Percentiles rank a stretch among this genome's conserved stretches.
phyloP scores from a whole-genome alignment of 352 stramenopile genomes.

The Pythium periplocum region DNA sequence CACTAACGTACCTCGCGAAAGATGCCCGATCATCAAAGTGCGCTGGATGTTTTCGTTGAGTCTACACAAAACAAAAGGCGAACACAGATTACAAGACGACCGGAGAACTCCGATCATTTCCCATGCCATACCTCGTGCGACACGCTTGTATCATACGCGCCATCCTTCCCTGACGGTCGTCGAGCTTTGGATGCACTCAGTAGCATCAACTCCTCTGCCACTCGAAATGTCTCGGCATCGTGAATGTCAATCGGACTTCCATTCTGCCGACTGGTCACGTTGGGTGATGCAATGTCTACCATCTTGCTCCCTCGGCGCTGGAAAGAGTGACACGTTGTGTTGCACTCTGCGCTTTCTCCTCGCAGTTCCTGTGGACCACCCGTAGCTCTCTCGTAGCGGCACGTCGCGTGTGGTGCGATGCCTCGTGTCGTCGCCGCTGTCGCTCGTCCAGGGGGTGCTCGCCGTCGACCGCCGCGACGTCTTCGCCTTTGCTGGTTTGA shows the following conservation, averaged over 20 bases:
- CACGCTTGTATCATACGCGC: not conserved
- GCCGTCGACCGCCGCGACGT: slow-evolving; percentile 31
- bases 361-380: no score
- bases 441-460: no score
- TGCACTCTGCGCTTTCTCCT: no score
- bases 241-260: slow-evolving; percentile 15
- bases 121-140: no score
- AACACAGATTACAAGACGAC: no score
- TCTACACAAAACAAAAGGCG: no score
- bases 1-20: not conserved
- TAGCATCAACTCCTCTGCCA: slow-evolving; percentile 75
- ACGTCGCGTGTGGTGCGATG: no score
- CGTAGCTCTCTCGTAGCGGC: no score
- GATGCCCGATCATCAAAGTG: not conserved
- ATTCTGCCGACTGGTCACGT: slow-evolving; percentile 3
- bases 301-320: slow-evolving; percentile 1
- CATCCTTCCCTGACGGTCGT: not conserved
- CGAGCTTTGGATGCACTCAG: slow-evolving; percentile 34
- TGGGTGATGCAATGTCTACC: slow-evolving; percentile 23
- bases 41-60: not conserved
- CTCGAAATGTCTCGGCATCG: slow-evolving; percentile 69
- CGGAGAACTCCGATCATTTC: not conserved
- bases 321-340: no score
- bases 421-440: no score
- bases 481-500: slow-evolving; percentile 60